A percentile compares a stretch with the other conserved stretches of the same genome.
phyloP scores from a whole-genome alignment of 306 rosid genomes.

The Trifolium dubium region DNA sequence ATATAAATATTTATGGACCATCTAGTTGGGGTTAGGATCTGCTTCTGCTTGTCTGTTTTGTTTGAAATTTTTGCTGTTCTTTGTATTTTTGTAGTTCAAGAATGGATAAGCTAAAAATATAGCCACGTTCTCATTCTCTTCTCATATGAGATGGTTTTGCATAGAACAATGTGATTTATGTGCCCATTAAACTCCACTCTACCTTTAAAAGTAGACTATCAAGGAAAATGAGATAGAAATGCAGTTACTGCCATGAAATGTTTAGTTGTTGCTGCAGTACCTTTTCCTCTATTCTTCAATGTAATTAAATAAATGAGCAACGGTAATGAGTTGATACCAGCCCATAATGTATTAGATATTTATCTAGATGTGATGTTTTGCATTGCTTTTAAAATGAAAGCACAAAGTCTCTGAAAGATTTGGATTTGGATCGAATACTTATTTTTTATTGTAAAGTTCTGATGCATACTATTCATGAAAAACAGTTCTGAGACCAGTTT shows the following conservation, averaged over 20 bases:
- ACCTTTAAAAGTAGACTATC: slow-evolving; percentile 11
- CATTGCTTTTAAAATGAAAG: slow-evolving; percentile 4
- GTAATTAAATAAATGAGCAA: slow-evolving; percentile 17
- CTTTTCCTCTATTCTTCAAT: background rate
- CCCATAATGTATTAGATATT: background rate
- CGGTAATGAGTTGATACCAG: background rate
- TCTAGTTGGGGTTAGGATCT: slow-evolving; percentile 15
- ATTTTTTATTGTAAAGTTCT: slow-evolving; percentile 5
- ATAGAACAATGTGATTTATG: background rate
- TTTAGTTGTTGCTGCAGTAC: background rate
- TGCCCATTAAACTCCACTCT: background rate
- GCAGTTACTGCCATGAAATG: slow-evolving; percentile 8
- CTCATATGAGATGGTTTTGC: slow-evolving; percentile 20
- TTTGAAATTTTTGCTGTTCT: background rate
- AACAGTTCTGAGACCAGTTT: slow-evolving; percentile 10
- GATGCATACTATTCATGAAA: background rate
- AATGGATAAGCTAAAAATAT: background rate
- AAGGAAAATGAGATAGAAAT: background rate
- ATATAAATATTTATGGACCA: slow-evolving; percentile 14
- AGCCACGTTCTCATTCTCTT: slow-evolving; percentile 14
- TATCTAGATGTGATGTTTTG: background rate
- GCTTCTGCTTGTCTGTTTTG: slow-evolving; percentile 19
- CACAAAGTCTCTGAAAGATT: background rate
- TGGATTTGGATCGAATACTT: background rate
- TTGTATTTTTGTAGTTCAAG: background rate